Percentiles rank a stretch among this genome's conserved stretches.
phyloP scores from a whole-genome alignment of 2,329 filamentous ascomycete genomes.

The Alternaria metachromatica region DNA sequence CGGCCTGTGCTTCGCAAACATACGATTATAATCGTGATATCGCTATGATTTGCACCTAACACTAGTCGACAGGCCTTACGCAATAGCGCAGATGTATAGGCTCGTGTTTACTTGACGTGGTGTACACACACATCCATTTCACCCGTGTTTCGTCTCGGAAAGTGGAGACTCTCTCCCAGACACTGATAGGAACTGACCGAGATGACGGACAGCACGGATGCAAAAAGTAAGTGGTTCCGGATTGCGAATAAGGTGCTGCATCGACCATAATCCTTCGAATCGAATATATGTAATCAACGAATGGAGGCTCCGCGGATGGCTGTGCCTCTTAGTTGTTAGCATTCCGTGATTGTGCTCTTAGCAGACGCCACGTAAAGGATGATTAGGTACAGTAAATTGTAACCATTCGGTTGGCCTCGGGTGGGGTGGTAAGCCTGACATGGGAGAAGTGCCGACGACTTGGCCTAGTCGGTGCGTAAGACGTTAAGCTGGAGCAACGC shows the following conservation, averaged over 20 bases:
- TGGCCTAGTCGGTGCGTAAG: neutral
- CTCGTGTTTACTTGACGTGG: neutral
- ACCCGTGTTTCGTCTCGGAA: neutral
- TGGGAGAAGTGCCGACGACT: constrained; percentile 2
- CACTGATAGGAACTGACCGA: neutral
- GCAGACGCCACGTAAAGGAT: neutral
- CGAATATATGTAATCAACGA: neutral
- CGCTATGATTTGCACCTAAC: neutral
- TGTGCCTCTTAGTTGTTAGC: neutral
- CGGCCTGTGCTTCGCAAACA: neutral
- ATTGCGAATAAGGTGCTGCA: neutral
- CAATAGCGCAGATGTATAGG: neutral
- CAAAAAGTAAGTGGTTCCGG: neutral
- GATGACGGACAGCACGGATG: neutral
- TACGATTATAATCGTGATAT: neutral
- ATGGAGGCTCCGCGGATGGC: constrained; percentile 1
- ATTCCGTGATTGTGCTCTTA: neutral
- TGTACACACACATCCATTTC: neutral
- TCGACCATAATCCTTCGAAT: neutral
- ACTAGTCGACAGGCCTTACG: neutral
- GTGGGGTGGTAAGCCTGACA: neutral
- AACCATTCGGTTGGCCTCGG: neutral
- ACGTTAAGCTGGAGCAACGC: neutral
- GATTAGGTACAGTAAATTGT: constrained; percentile 17
- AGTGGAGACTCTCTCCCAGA: neutral